These are phyloP conservation scores for Cyberlindnera xylosilytica DNA, from an alignment of 805 yeast genomes.

Conservation along the genomic window DNA sequence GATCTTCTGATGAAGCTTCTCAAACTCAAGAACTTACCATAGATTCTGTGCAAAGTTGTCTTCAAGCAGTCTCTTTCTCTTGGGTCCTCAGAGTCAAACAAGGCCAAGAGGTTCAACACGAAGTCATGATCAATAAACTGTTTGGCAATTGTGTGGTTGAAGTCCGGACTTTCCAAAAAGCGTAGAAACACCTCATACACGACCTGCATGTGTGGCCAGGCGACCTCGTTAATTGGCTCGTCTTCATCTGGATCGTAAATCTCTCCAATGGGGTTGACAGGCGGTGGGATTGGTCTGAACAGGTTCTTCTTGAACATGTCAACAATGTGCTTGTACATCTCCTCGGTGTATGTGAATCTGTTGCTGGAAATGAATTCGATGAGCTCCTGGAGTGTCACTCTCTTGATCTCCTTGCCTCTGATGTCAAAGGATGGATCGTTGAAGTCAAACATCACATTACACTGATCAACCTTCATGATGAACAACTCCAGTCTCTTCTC, in stretches of 20 bases:
- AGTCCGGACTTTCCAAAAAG: constrained; percentile 92
- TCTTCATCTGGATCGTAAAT: constrained; percentile 98
- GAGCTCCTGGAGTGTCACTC: constrained; percentile 82
- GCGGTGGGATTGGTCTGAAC: constrained; percentile 96
- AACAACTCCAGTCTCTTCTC: constrained; percentile 79
- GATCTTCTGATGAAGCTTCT: constrained; percentile 90
- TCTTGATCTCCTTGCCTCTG: constrained; percentile 88
- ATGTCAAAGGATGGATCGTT: constrained; percentile 89
- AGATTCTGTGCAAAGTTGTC: constrained; percentile 92
- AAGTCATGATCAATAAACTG: constrained; percentile 91
- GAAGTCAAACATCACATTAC: constrained; percentile 92
- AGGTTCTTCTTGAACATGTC: constrained; percentile 86
- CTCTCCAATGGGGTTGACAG: constrained; percentile 96
- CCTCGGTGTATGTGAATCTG: constrained; percentile 83
- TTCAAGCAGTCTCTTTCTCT: constrained; percentile 93
- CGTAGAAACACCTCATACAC: constrained; percentile 92
- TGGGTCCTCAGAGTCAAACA: constrained; percentile 95
- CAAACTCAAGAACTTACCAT: constrained; percentile 88
- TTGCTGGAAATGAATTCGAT: constrained; percentile 82
- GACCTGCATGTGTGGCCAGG: constrained; percentile 99
- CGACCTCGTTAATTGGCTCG: constrained; percentile 92
- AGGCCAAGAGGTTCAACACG: constrained; percentile 73
- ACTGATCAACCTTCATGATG: constrained; percentile 86
- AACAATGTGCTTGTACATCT: constrained; percentile 84
- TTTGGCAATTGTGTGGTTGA: constrained; percentile 89